phyloP scores from a whole-genome alignment of 225 moss, liverwort and hornwort species.

The Polytrichum commune region DNA sequence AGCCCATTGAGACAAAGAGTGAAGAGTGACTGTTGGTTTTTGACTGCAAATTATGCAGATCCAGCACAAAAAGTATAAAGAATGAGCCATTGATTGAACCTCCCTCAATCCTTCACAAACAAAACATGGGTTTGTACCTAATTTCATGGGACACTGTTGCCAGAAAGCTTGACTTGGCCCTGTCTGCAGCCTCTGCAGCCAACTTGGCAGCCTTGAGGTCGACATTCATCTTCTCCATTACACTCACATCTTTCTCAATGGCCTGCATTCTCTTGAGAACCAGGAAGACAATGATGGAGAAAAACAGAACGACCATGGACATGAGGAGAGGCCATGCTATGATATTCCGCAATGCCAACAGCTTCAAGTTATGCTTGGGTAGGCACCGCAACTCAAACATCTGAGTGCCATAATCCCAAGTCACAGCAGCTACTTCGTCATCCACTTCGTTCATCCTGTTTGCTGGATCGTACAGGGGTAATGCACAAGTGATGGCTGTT shows the following conservation, averaged over 20 bases:
- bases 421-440: conserved; percentile 10
- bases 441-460: neutral
- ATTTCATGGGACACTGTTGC: conserved; percentile 85
- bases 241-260: conserved; percentile 46
- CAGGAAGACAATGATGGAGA: conserved; percentile 49
- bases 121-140: conserved; percentile 25
- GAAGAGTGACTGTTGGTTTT: too few relatives aligned
- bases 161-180: conserved; percentile 67
- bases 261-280: conserved; percentile 59
- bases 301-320: conserved; percentile 49
- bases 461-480: conserved; percentile 41
- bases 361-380: conserved; percentile 25
- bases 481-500: conserved; percentile 10
- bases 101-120: too few relatives aligned
- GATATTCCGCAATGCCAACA: conserved; percentile 43
- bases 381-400: conserved; percentile 51
- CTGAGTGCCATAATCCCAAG: conserved; percentile 54
- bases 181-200: conserved; percentile 69
- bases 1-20: neutral
- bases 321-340: conserved; percentile 77
- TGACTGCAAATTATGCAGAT: too few relatives aligned
- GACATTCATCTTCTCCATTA: conserved; percentile 67
- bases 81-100: too few relatives aligned
- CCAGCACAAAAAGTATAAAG: too few relatives aligned
- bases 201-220: conserved; percentile 63